Evolutionary conservation across 208 protist genomes (phyloP).

Genomic region (Leishmania lainsoni): DNA sequence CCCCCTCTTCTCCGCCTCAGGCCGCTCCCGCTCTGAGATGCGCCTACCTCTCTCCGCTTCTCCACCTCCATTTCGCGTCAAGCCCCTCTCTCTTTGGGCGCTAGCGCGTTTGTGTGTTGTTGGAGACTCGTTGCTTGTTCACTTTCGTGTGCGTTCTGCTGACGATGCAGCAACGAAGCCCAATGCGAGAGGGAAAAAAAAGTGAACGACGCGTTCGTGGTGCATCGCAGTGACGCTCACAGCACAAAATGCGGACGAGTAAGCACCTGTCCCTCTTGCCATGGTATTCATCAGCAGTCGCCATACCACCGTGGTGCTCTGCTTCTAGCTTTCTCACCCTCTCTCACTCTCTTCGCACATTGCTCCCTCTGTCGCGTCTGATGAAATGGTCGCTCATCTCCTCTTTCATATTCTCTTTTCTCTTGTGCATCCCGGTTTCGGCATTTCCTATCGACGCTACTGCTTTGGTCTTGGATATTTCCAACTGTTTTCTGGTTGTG

Average conservation of each 20-base stretch:
- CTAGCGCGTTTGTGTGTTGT: background rate
- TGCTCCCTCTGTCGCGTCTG: slow-evolving; percentile 2
- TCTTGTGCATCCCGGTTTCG: background rate
- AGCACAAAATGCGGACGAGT: background rate
- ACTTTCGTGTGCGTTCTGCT: background rate
- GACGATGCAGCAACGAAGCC: background rate
- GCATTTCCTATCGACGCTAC: background rate
- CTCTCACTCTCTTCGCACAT: background rate
- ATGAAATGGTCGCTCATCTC: background rate
- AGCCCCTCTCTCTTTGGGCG: background rate
- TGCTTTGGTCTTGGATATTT: background rate
- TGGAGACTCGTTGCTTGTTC: background rate
- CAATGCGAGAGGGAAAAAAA: background rate
- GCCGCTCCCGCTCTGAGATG: background rate
- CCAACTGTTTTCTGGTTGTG: background rate
- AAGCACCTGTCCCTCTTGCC: background rate
- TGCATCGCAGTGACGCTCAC: background rate
- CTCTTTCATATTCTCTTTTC: background rate
- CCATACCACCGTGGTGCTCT: background rate
- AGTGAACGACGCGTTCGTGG: too few species aligned
- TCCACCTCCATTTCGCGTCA: background rate
- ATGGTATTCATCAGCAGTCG: background rate
- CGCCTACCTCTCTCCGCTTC: background rate
- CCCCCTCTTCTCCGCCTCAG: background rate
- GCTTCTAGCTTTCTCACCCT: background rate